A percentile compares a stretch with the other conserved stretches of the same genome.
These are phyloP conservation scores for Aphanoascus verrucosus DNA, from an alignment of 2,329 filamentous ascomycete species.

Conservation along the genomic window DNA sequence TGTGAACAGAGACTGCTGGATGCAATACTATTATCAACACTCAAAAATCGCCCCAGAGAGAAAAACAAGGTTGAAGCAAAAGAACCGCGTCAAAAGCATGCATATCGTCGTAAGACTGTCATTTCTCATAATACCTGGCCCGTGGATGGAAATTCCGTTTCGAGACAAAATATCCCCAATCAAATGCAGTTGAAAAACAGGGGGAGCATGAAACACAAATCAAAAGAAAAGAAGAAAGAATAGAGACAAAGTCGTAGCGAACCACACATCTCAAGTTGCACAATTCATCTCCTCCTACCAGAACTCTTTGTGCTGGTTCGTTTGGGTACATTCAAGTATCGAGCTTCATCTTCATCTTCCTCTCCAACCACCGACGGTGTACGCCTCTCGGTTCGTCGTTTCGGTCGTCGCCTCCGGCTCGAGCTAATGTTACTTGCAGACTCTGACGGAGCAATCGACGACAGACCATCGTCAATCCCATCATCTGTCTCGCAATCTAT, in stretches of 20 bases:
- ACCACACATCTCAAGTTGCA: background rate
- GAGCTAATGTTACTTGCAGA: conserved; percentile 42
- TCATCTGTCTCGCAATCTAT: conserved; percentile 37
- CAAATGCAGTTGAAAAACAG: background rate
- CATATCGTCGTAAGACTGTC: conserved; percentile 3
- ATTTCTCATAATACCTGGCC: conserved; percentile 8
- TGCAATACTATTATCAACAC: background rate
- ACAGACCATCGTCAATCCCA: conserved; percentile 36
- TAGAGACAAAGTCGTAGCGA: background rate
- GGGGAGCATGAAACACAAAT: too few relatives aligned
- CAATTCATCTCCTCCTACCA: conserved; percentile 7
- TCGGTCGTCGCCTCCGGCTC: conserved; percentile 36
- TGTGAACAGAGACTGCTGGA: background rate
- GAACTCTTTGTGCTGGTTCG: conserved; percentile 1
- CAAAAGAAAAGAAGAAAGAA: background rate
- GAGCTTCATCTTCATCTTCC: conserved; percentile 33
- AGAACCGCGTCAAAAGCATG: background rate
- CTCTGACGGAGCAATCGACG: conserved; percentile 39
- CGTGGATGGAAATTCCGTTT: background rate
- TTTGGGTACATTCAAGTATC: conserved; percentile 5
- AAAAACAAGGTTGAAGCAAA: background rate
- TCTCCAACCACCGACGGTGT: conserved; percentile 40
- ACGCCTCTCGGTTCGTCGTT: conserved; percentile 39
- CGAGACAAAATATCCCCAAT: background rate
- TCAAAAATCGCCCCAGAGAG: background rate